phyloP scores from a whole-genome alignment of 169 alveolate genomes.

The Neospora caninum region DNA sequence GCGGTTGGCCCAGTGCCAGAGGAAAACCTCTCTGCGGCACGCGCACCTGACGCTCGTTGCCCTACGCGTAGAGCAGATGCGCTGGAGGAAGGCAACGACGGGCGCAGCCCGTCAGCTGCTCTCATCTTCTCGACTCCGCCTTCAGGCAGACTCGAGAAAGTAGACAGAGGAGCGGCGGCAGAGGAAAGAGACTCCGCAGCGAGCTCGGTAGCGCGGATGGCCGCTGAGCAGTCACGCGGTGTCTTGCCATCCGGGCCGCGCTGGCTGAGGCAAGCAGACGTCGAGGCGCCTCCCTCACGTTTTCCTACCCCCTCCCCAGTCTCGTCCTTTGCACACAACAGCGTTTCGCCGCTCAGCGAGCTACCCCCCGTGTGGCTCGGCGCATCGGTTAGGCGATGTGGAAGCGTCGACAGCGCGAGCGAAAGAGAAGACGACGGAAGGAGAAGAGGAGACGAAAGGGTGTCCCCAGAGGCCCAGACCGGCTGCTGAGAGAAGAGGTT shows the following conservation, averaged over 20 bases:
- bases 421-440: constrained; percentile 1
- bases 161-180: too few relatives aligned
- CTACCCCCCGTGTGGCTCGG: neutral
- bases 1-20: neutral
- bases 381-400: neutral
- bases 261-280: too few relatives aligned
- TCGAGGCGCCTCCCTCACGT: too few relatives aligned
- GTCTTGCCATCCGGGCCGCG: too few relatives aligned
- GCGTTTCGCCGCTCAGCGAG: neutral
- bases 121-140: too few relatives aligned
- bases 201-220: too few relatives aligned
- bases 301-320: too few relatives aligned
- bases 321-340: neutral
- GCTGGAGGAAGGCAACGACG: too few relatives aligned
- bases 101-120: too few relatives aligned
- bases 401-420: neutral
- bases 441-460: neutral
- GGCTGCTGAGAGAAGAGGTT: neutral
- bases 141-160: too few relatives aligned
- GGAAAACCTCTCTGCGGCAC: neutral
- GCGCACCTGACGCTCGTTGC: neutral
- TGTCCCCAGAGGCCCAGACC: neutral
- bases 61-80: neutral
- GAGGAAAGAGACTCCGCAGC: too few relatives aligned
- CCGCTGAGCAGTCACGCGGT: too few relatives aligned